phyloP scores from a whole-genome alignment of 2,329 filamentous ascomycete genomes.

The Aspergillus hortae region DNA sequence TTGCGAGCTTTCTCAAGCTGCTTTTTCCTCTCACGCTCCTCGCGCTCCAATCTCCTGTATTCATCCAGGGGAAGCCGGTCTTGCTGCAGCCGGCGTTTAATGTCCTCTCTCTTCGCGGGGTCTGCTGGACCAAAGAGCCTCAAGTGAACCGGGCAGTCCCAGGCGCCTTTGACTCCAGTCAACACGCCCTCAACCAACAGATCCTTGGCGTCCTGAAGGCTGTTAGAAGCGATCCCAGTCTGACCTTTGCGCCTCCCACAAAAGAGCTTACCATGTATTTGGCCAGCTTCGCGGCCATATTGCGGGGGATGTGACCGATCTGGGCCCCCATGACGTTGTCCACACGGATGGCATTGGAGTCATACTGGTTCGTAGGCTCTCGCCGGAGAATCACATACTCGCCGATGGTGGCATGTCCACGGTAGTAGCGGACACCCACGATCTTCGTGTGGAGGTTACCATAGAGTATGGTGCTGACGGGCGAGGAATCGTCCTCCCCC shows the following conservation, averaged over 20 bases:
- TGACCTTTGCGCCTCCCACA: too few species aligned
- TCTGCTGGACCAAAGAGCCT: slow-evolving; percentile 67
- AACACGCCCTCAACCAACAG: slow-evolving; percentile 68
- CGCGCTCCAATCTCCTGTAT: slow-evolving; percentile 55
- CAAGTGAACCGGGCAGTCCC: slow-evolving; percentile 69
- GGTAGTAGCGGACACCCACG: slow-evolving; percentile 62
- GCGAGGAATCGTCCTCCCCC: slow-evolving; percentile 33
- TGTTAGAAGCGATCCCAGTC: neutral
- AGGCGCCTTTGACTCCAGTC: slow-evolving; percentile 62
- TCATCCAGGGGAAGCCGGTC: slow-evolving; percentile 59
- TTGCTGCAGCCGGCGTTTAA: slow-evolving; percentile 61
- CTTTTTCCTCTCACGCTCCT: slow-evolving; percentile 40
- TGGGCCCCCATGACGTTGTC: slow-evolving; percentile 71
- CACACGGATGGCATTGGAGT: slow-evolving; percentile 72
- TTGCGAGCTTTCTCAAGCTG: slow-evolving; percentile 51
- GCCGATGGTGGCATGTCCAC: slow-evolving; percentile 58
- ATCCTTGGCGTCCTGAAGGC: slow-evolving; percentile 49
- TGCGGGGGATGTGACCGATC: slow-evolving; percentile 73
- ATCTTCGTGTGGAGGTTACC: slow-evolving; percentile 51
- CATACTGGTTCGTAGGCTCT: slow-evolving; percentile 67
- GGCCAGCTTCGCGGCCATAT: slow-evolving; percentile 66
- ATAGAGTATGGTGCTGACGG: slow-evolving; percentile 36
- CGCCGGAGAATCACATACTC: slow-evolving; percentile 62
- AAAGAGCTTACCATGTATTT: slow-evolving; percentile 59
- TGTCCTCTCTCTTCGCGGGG: slow-evolving; percentile 45